A percentile compares a stretch with the other conserved stretches of the same genome.
Evolutionary conservation across 257 asterid genomes (phyloP).

Genomic region (Datura wrightii): DNA sequence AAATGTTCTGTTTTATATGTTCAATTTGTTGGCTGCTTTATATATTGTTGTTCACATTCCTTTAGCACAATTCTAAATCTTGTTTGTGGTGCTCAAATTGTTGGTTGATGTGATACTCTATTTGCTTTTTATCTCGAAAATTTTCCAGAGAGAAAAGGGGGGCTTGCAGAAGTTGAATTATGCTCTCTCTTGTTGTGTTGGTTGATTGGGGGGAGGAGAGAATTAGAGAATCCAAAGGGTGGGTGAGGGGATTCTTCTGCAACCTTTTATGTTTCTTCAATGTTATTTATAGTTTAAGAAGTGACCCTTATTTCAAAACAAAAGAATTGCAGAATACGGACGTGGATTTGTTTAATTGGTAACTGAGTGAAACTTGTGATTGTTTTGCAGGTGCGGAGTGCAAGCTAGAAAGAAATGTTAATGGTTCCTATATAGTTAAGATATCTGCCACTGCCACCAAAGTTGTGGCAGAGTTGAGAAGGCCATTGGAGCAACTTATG

Average conservation of each 20-base stretch:
- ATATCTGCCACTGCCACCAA: constrained; percentile 84
- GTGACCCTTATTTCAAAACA: neutral
- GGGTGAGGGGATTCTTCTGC: constrained; percentile 5
- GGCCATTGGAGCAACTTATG: constrained; percentile 73
- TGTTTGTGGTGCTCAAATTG: neutral
- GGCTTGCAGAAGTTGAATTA: neutral
- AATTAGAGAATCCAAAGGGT: neutral
- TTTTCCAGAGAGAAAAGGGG: neutral
- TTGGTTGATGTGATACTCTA: neutral
- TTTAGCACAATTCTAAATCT: neutral
- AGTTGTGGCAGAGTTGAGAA: constrained; percentile 74
- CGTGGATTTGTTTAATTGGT: neutral
- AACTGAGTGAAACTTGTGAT: neutral
- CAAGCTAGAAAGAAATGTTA: constrained; percentile 52
- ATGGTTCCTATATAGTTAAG: constrained; percentile 73
- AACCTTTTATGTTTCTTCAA: neutral
- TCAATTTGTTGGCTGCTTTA: neutral
- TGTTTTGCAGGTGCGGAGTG: constrained; percentile 70
- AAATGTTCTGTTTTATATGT: neutral
- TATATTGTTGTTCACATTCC: neutral
- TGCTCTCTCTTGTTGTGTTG: neutral
- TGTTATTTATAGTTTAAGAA: neutral
- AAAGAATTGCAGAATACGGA: neutral
- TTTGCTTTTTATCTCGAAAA: neutral
- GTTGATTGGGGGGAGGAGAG: neutral